A percentile compares a stretch with the other conserved stretches of the same genome.
phyloP scores from a whole-genome alignment of 768 basidiomycete genomes.

The Tylopilus intermedius region DNA sequence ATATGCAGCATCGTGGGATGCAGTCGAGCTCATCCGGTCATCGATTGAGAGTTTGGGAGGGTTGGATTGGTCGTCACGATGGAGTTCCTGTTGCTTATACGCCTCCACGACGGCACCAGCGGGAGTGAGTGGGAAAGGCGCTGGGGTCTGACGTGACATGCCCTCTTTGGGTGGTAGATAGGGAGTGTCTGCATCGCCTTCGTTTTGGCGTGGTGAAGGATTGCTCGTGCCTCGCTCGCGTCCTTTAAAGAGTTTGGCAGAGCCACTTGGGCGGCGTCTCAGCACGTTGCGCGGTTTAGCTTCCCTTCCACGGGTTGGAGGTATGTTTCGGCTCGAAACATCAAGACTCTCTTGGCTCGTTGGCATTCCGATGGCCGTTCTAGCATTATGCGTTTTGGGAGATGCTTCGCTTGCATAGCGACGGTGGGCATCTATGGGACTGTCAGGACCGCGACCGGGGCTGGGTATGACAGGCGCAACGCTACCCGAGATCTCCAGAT shows the following conservation, averaged over 20 bases:
- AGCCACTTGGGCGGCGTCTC: slow-evolving; percentile 29
- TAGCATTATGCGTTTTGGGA: slow-evolving; percentile 2
- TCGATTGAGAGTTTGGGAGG: slow-evolving; percentile 24
- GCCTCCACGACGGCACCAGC: slow-evolving; percentile 43
- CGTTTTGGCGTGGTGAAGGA: slow-evolving; percentile 1
- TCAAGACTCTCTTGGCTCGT: slow-evolving; percentile 15
- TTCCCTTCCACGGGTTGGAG: slow-evolving; percentile 5
- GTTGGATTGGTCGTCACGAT: slow-evolving; percentile 7
- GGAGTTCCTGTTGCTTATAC: slow-evolving; percentile 42
- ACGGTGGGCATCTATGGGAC: slow-evolving; percentile 15
- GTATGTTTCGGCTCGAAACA: slow-evolving; percentile 1
- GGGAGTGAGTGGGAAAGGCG: slow-evolving; percentile 34
- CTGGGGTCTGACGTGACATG: background rate
- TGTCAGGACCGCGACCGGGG: background rate
- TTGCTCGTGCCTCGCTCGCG: slow-evolving; percentile 13
- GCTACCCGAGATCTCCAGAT: slow-evolving; percentile 19
- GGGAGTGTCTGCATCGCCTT: background rate
- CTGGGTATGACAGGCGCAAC: slow-evolving; percentile 1
- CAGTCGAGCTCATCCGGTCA: slow-evolving; percentile 18
- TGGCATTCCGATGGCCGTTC: background rate
- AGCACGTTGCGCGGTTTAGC: slow-evolving; percentile 28
- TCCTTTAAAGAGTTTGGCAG: slow-evolving; percentile 18
- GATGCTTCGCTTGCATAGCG: slow-evolving; percentile 17
- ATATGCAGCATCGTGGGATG: slow-evolving; percentile 5
- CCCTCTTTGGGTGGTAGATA: background rate